A percentile compares a stretch with the other conserved stretches of the same genome.
Conservation (phyloP, 352 stramenopile species). For the Phytopythium helicoides region DNA sequence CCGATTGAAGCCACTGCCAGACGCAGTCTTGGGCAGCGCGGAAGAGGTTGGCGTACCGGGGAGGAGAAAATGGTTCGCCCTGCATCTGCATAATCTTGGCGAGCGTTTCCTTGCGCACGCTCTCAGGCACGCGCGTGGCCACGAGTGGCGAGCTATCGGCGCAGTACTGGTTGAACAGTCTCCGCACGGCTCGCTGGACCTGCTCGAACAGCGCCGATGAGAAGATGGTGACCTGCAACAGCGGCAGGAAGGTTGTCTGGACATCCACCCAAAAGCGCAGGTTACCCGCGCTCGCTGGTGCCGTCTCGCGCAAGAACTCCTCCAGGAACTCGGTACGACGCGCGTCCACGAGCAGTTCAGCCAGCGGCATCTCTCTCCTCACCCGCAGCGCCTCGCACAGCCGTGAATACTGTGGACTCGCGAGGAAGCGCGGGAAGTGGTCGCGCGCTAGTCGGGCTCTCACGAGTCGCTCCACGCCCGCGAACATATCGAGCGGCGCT, state of each 20-base stretch:
- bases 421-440: constrained; percentile 53
- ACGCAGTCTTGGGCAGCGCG: constrained; percentile 69
- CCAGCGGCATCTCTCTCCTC: constrained; percentile 56
- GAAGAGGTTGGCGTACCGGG: constrained; percentile 66
- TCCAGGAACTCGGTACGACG: constrained; percentile 55
- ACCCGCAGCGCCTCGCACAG: constrained; percentile 56
- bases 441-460: constrained; percentile 41
- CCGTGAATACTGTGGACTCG: constrained; percentile 36
- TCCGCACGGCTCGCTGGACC: constrained; percentile 58
- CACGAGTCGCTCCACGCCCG: constrained; percentile 52
- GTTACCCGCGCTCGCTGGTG: constrained; percentile 40
- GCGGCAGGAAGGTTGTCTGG: constrained; percentile 63
- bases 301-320: constrained; percentile 33
- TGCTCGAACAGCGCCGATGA: constrained; percentile 75
- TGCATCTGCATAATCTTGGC: constrained; percentile 69
- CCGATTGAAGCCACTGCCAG: constrained; percentile 63
- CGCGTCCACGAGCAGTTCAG: constrained; percentile 57
- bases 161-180: constrained; percentile 65
- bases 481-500: constrained; percentile 58
- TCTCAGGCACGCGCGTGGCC: constrained; percentile 43
- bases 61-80: constrained; percentile 70
- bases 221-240: constrained; percentile 60
- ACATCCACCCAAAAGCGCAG: constrained; percentile 75
- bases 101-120: constrained; percentile 55
- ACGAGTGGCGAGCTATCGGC: constrained; percentile 26